These are phyloP conservation scores for Ascochyta koolunga DNA, from an alignment of 2,329 filamentous ascomycete genomes.

Conservation along the genomic window DNA sequence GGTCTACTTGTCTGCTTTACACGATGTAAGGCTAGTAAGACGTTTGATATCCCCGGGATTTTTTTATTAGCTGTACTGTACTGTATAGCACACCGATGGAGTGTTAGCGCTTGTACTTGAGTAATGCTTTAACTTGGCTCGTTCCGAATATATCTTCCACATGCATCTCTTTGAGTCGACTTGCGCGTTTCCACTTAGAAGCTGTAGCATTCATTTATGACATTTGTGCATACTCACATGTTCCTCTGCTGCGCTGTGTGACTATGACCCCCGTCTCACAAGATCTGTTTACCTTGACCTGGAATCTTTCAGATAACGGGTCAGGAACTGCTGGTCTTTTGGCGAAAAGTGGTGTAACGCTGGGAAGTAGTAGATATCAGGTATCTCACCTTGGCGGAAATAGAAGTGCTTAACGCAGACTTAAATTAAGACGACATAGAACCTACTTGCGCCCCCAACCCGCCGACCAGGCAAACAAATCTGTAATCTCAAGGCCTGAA, in stretches of 20 bases:
- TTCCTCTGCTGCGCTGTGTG: neutral
- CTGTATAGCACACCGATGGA: neutral
- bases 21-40: neutral
- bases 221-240: neutral
- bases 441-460: neutral
- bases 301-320: neutral
- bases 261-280: neutral
- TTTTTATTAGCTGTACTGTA: neutral
- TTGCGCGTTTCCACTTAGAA: constrained; percentile 3
- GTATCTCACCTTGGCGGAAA: too few species aligned
- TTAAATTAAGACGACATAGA: neutral
- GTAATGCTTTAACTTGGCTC: neutral
- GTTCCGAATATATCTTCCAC: neutral
- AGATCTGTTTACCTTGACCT: neutral
- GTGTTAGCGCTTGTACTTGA: constrained; percentile 2
- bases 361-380: too few species aligned
- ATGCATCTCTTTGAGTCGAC: neutral
- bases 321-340: neutral
- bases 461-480: neutral
- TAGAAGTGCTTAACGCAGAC: neutral
- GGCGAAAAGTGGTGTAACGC: neutral
- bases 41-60: neutral
- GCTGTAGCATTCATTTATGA: constrained; percentile 1
- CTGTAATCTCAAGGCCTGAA: neutral
- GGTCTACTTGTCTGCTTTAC: neutral